Base-by-base conservation (phyloP, 2,329 filamentous ascomycete genomes). In the Neoscytalidium dimidiatum region DNA sequence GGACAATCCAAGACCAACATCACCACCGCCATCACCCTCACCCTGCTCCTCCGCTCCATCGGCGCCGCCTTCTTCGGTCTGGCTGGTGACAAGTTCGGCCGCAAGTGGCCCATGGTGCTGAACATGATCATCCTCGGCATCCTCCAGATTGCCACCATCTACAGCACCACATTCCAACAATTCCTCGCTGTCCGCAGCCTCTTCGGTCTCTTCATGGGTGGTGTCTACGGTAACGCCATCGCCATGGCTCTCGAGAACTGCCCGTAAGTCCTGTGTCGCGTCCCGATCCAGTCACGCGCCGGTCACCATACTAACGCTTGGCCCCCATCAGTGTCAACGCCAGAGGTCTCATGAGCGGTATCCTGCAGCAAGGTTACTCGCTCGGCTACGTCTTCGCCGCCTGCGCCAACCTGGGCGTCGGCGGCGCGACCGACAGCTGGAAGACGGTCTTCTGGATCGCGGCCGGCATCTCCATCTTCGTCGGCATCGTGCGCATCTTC, bases 71-170 rank as follows among this genome's bases (percentile, higher is more conserved):
- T 86, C 72, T 95, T 96, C 68, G 92, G 92, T 66, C 80, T 94
- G 23, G 87, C 90, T 1, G 90, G 90, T 68, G 92, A 96, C 77
- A 88, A 88, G 69, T 95, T 87, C 74, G 92, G 92, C 6, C 86
- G 92, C 64, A 94, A 94, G 79, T 92, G 90, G 88, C 91, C 91
- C 49, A 92, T 94, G 89, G 88, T 94, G 8, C 70, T 87, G 71
- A 94, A 94, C 81, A 91, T 94, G 87, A 81, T 93, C 66, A 79
- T 92, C 26, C 82, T 92, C 3, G 88, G 88, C 41, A 74, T 88
- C 5, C 82, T 94, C 9, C 90, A 94, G 75, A 86, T 93, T 66
- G 91, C 88, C 26, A 95, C 92, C 19, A 92, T 92, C 70, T 95
- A 92, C 78, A 86, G 87, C 73, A 71, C 75, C 0, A 93, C 89